phyloP scores from a whole-genome alignment of 1,284 basidiomycete genomes.

The Apiotrichum laibachii region DNA sequence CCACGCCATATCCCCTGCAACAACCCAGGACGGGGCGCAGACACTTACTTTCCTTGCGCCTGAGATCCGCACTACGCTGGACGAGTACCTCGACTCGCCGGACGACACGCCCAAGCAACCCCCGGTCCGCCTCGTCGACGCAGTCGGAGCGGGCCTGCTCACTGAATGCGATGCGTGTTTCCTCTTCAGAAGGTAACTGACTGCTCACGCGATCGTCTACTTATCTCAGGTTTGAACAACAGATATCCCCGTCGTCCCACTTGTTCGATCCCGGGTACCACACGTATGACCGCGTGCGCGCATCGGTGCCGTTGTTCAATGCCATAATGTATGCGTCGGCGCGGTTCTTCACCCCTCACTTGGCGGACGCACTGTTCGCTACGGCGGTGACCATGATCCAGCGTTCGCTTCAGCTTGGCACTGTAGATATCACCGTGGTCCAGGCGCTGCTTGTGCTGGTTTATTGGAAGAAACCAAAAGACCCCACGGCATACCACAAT shows the following conservation, averaged over 20 bases:
- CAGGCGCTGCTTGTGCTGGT: constrained; percentile 21
- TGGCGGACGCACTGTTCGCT: constrained; percentile 15
- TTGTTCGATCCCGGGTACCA: constrained; percentile 13
- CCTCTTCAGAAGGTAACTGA: background rate
- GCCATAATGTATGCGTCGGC: constrained; percentile 27
- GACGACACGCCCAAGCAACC: background rate
- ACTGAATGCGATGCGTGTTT: background rate
- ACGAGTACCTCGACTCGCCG: background rate
- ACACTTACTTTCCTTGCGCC: background rate
- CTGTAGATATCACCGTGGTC: constrained; percentile 16
- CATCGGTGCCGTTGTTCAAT: constrained; percentile 20
- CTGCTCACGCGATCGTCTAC: too few species aligned
- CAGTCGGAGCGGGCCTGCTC: background rate
- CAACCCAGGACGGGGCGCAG: background rate
- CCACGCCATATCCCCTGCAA: background rate
- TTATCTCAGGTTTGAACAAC: background rate
- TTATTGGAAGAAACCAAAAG: constrained; percentile 19
- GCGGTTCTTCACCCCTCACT: constrained; percentile 21
- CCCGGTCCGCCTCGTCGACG: background rate
- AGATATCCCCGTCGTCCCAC: background rate
- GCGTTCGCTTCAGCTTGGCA: constrained; percentile 12
- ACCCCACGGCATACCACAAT: constrained; percentile 23
- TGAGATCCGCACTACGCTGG: background rate
- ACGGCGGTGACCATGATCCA: constrained; percentile 22
- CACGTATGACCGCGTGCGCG: constrained; percentile 14